A percentile compares a stretch with the other conserved stretches of the same genome.
These are phyloP conservation scores for Cadophora luteo-olivacea DNA, from an alignment of 2,329 filamentous ascomycete species.

Conservation along the genomic window DNA sequence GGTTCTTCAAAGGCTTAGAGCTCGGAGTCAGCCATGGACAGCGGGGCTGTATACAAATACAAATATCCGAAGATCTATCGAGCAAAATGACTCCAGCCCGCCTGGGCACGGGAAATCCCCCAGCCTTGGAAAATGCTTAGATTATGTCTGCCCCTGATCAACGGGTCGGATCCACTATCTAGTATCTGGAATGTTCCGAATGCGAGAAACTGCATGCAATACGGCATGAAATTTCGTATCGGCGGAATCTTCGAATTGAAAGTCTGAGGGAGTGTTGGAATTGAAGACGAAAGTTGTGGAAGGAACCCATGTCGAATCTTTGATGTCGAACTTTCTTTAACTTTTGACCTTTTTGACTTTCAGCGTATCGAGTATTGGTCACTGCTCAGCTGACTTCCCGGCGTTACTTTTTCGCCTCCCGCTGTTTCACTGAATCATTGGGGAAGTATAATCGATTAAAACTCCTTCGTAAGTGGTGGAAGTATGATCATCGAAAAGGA, in stretches of 20 bases:
- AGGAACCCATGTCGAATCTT: no score
- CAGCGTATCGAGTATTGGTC: no score
- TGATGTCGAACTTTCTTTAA: no score
- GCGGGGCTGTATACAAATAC: background rate
- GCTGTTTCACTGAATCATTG: background rate
- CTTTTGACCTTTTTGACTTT: no score
- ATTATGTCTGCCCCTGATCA: background rate
- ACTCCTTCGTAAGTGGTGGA: background rate
- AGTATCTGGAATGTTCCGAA: background rate
- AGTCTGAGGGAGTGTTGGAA: no score
- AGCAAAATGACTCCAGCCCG: background rate
- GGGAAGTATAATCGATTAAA: background rate
- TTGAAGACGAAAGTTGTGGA: no score
- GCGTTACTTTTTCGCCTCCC: no score
- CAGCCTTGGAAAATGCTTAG: slow-evolving; percentile 10
- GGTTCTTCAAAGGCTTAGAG: no score
- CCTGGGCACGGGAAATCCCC: background rate
- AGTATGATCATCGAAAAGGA: background rate
- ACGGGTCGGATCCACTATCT: background rate
- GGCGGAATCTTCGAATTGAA: no score
- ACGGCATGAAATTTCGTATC: no score
- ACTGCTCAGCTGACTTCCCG: no score
- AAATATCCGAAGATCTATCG: slow-evolving; percentile 11
- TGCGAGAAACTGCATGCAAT: background rate
- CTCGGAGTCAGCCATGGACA: no score